These are phyloP conservation scores for Jamesozyma piceae DNA, from an alignment of 805 yeast species.

Conservation along the genomic window DNA sequence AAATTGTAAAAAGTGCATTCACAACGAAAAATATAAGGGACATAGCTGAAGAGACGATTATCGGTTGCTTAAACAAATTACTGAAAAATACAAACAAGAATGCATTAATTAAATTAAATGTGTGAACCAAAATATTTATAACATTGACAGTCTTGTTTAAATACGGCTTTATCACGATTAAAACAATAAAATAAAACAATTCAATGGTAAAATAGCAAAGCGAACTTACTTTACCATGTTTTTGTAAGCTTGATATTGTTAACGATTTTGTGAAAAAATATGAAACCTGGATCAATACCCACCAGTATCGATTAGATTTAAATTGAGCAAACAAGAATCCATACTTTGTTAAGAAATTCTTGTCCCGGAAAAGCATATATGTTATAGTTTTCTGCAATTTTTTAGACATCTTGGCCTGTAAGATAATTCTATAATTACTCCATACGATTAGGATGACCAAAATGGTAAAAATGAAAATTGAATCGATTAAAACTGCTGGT, in stretches of 20 bases:
- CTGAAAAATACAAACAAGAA: conserved; percentile 84
- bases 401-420: conserved; percentile 64
- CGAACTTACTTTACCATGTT: conserved; percentile 71
- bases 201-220: conserved; percentile 71
- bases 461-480: conserved; percentile 55
- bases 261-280: conserved; percentile 67
- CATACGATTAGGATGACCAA: conserved; percentile 50
- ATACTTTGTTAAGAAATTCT: conserved; percentile 66
- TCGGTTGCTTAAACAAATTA: conserved; percentile 70
- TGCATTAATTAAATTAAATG: conserved; percentile 71
- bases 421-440: conserved; percentile 64
- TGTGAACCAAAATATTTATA: conserved; percentile 76
- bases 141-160: conserved; percentile 91
- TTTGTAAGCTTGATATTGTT: conserved; percentile 78
- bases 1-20: conserved; percentile 79
- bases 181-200: conserved; percentile 50
- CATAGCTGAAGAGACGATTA: conserved; percentile 77
- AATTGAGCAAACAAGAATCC: conserved; percentile 89
- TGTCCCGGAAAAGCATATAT: conserved; percentile 76
- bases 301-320: conserved; percentile 78
- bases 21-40: conserved; percentile 82
- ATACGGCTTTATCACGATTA: conserved; percentile 72
- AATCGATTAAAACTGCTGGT: conserved; percentile 70
- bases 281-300: conserved; percentile 53
- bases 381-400: conserved; percentile 81